Conservation (phyloP, 768 basidiomycete genomes). For the Melanogaster broomeanus region DNA sequence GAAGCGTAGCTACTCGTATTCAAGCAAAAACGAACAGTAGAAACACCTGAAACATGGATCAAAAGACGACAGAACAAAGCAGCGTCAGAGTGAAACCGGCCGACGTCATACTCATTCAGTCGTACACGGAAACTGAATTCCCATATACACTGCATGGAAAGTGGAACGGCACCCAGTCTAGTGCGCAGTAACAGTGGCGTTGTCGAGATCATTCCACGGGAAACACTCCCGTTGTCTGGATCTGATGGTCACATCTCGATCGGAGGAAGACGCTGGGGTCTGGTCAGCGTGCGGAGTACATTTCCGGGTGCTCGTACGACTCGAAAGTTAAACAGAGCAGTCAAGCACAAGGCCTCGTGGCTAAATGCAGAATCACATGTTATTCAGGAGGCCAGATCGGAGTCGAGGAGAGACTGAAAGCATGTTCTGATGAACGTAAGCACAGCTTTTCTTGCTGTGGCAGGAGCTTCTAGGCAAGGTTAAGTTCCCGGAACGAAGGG, state of each 20-base stretch:
- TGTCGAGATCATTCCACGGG: not conserved
- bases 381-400: slow-evolving; percentile 2
- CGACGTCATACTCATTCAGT: no score
- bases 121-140: no score
- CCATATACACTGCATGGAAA: slow-evolving; percentile 15
- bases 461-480: slow-evolving; percentile 22
- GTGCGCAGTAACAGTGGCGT: slow-evolving; percentile 2
- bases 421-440: slow-evolving; percentile 1
- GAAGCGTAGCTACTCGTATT: no score
- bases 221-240: not conserved
- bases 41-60: no score
- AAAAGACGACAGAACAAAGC: no score
- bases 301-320: slow-evolving; percentile 7
- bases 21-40: no score
- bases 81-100: no score
- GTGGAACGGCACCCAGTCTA: slow-evolving; percentile 12
- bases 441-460: slow-evolving; percentile 13
- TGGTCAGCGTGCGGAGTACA: slow-evolving; percentile 18
- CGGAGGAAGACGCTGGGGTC: not conserved
- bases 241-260: not conserved
- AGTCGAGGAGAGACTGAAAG: slow-evolving; percentile 5
- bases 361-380: slow-evolving; percentile 21
- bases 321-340: not conserved
- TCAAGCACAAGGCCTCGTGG: slow-evolving; percentile 3
- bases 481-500: slow-evolving; percentile 10